Conservation (phyloP, 495 filamentous ascomycete genomes). For the Penicillium egyptiacum region DNA sequence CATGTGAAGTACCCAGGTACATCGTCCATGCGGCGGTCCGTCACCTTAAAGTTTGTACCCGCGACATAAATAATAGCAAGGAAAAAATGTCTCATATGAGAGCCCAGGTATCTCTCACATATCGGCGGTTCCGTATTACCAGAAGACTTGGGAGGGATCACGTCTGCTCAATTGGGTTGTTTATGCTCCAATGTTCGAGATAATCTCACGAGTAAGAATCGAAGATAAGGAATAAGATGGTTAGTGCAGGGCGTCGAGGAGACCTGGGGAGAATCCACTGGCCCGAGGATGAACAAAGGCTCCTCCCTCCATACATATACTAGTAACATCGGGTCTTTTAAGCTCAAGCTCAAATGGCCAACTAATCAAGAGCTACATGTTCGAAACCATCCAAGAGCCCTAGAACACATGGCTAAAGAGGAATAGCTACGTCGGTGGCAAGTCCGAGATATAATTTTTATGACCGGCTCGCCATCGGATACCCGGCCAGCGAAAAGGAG, state of each 20-base stretch:
- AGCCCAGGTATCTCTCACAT: conserved; percentile 4
- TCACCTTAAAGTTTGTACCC: conserved; percentile 26
- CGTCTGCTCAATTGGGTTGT: neutral
- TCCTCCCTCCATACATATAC: neutral
- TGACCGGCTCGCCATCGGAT: conserved; percentile 19
- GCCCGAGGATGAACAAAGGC: neutral
- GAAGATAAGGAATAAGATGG: neutral
- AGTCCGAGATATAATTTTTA: conserved; percentile 3
- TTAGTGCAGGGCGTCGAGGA: neutral
- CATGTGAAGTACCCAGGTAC: conserved; percentile 21
- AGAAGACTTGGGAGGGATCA: neutral
- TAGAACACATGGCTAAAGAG: neutral
- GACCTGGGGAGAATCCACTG: conserved; percentile 1
- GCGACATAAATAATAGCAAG: conserved; percentile 16
- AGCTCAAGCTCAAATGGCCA: neutral
- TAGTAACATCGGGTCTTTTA: neutral
- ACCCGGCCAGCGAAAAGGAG: conserved; percentile 30
- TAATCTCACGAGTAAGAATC: neutral
- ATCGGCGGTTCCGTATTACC: neutral
- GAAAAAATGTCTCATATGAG: conserved; percentile 30
- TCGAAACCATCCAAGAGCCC: neutral
- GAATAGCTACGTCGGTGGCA: conserved; percentile 16
- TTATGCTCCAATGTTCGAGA: neutral
- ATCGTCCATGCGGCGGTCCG: conserved; percentile 23
- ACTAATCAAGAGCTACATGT: neutral